Conservation (phyloP, 2,329 filamentous ascomycete species). For the Monilinia vaccinii-corymbosi region DNA sequence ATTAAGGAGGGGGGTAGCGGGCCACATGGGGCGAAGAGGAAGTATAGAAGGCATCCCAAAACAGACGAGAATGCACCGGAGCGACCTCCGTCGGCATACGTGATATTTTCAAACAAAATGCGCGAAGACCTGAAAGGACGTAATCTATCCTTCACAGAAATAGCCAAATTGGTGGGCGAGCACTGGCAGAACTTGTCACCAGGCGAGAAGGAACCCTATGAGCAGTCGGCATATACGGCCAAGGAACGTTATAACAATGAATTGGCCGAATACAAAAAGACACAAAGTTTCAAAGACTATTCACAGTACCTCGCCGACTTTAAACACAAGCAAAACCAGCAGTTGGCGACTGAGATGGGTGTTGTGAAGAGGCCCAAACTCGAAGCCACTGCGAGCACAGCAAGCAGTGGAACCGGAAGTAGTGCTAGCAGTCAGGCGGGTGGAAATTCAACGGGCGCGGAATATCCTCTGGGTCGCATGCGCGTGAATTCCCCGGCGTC, state of each 20-base stretch:
- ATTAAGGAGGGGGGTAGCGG: slow-evolving; percentile 35
- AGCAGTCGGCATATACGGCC: slow-evolving; percentile 59
- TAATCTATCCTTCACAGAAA: slow-evolving; percentile 72
- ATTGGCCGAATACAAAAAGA: slow-evolving; percentile 69
- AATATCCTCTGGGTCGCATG: slow-evolving; percentile 13
- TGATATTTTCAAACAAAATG: slow-evolving; percentile 78
- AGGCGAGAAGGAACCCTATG: slow-evolving; percentile 61
- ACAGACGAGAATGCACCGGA: slow-evolving; percentile 74
- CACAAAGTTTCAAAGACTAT: slow-evolving; percentile 58
- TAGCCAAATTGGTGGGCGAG: slow-evolving; percentile 73
- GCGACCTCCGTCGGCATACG: slow-evolving; percentile 72
- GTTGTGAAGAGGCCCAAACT: slow-evolving; percentile 27
- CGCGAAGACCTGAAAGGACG: slow-evolving; percentile 69
- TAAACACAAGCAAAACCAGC: slow-evolving; percentile 58
- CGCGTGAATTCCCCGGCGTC: slow-evolving; percentile 21
- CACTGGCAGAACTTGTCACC: slow-evolving; percentile 67
- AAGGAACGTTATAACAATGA: slow-evolving; percentile 73
- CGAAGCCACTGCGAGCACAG: slow-evolving; percentile 20
- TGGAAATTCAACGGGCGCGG: slow-evolving; percentile 1
- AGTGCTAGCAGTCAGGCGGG: slow-evolving; percentile 16
- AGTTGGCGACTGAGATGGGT: slow-evolving; percentile 33
- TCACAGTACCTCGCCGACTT: slow-evolving; percentile 67
- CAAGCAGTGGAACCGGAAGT: slow-evolving; percentile 22
- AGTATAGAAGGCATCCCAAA: slow-evolving; percentile 73
- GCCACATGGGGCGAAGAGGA: slow-evolving; percentile 50